Evolutionary conservation across 2,329 filamentous ascomycete genomes (phyloP), one percentile per base, ranked within the genome.

Genomic region (Helminthosporium solani): DNA sequence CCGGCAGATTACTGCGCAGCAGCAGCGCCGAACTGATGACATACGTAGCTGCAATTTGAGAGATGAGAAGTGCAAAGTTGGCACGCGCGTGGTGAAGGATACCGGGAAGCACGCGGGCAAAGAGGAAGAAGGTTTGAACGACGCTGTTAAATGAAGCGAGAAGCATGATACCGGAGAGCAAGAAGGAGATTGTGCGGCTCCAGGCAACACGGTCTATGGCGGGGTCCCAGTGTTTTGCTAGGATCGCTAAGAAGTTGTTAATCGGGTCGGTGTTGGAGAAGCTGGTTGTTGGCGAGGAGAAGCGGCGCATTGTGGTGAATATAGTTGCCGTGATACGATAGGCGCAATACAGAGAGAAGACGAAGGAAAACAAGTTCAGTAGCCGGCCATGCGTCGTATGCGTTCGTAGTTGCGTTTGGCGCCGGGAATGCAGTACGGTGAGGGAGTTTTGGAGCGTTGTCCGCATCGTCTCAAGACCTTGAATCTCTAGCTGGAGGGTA

Each of bases 201-300:
- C 89, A 95, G 8, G 88, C 87, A 9, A 83, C 79, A 61, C 90
- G 87, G 70, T 95, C 87, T 20, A 95, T 80, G 49, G 85, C 82
- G 2, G 88, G 87, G 63, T 95, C 88, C 81, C 88, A 91, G 71
- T 95, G 88, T 45, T 86, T 85, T 3, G 88, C 88, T 15, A 95
- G 73, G 11, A 95, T 77, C 4, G 88, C 87, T 7, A 95, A 80
- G 50, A 92, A 79, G 53, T 89, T 87, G 72, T 87, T 95, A 65
- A 95, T 87, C 0, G 90, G 90, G 64, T 95, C 90, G 14, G 84
- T 85, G 42, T 82, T 82, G 21, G 85, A 79, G 69, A 89, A 85
- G 30, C 81, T 71, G 7, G 28, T 69, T 36, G 62, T 68, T 19
- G 71, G 73, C 45, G 74, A 72, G 47, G 77, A 77, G 42, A 74